Base-by-base conservation (phyloP, 2,329 filamentous ascomycete genomes). In the Colletotrichum sp. region DNA sequence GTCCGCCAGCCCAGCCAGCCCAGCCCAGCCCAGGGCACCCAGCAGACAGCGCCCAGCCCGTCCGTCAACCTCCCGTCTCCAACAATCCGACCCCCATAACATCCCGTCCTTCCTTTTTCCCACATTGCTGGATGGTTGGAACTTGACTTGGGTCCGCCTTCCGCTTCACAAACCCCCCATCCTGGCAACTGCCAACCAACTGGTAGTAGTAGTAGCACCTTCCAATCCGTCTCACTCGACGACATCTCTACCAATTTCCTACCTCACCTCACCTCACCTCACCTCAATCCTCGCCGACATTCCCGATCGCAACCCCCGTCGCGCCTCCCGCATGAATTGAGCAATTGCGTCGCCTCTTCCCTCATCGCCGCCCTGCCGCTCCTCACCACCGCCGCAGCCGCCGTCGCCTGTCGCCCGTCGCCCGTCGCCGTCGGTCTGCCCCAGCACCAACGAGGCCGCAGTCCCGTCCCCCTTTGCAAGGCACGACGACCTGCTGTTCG, bases 391-490 rank as follows among this genome's bases (percentile, higher is more conserved):
- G 8, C 29, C 30, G 59, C 59, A 32, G 59, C n/a, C 59, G 29
- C 59, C 19, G 29, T 63, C 30, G 59, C 59, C 19, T 11, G 27
- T 61, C 57, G 27, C 57, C 57, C 27, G 29, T 61, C 57, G 57
- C 29, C 27, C 27, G 57, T 61, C 27, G 16, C 25, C 57, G 30
- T 32, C 59, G 19, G 30, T 63, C 22, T 11, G 19, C 27, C 30
- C 59, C 30, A 79, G 78, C 79, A 77, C 78, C 77, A 79, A 78
- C 74, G 65, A 76, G 74, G 69, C 77, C 75, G 61, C 77, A 78
- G 72, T 76, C 69, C 78, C 77, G 72, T 77, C 71, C 78, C 78
- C 78, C 76, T 77, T 52, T 76, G 69, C 67, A 44, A 59, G 69
- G 32, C 59, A 16, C 69, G 64, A 64, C 77, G 74, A 76, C 71